Percentiles rank a stretch among this genome's conserved stretches.
These are phyloP conservation scores for Debaryomyces castellii DNA, from an alignment of 805 yeast genomes.

Conservation along the genomic window DNA sequence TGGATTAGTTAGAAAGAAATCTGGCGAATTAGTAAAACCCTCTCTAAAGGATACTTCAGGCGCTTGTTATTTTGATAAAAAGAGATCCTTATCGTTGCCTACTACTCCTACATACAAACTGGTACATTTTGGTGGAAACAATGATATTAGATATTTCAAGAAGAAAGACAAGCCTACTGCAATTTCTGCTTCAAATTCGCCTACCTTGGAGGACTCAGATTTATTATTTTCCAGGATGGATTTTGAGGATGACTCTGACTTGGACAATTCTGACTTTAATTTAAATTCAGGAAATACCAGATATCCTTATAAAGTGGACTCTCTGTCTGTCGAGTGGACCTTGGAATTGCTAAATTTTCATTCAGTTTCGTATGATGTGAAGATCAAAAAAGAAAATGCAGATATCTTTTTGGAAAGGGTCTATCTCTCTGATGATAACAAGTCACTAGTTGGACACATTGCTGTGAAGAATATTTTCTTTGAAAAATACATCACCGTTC, in stretches of 20 bases:
- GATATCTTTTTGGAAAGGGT: conserved; percentile 66
- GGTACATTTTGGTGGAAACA: conserved; percentile 76
- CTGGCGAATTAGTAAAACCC: conserved; percentile 84
- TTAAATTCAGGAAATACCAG: conserved; percentile 10
- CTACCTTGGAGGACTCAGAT: conserved; percentile 26
- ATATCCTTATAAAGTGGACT: conserved; percentile 18
- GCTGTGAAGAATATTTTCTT: conserved; percentile 76
- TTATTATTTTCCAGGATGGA: conserved; percentile 1
- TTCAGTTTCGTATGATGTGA: conserved; percentile 45
- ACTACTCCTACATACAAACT: conserved; percentile 60
- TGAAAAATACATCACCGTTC: conserved; percentile 63
- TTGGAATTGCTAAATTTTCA: conserved; percentile 44
- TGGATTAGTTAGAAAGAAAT: conserved; percentile 71
- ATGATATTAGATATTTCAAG: conserved; percentile 70
- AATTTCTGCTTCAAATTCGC: conserved; percentile 68
- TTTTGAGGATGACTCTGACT: conserved; percentile 18
- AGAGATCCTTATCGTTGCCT: conserved; percentile 38
- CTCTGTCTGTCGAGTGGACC: conserved; percentile 39
- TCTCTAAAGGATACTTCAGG: conserved; percentile 53
- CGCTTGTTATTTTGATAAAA: conserved; percentile 29
- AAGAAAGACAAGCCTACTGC: conserved; percentile 75
- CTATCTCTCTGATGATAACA: conserved; percentile 57
- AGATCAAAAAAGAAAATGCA: conserved; percentile 31
- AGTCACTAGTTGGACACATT: conserved; percentile 64
- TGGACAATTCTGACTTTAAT: conserved; percentile 10